Base-by-base conservation (phyloP, 441 rosid genomes). In the Gossypium gossypioides region DNA sequence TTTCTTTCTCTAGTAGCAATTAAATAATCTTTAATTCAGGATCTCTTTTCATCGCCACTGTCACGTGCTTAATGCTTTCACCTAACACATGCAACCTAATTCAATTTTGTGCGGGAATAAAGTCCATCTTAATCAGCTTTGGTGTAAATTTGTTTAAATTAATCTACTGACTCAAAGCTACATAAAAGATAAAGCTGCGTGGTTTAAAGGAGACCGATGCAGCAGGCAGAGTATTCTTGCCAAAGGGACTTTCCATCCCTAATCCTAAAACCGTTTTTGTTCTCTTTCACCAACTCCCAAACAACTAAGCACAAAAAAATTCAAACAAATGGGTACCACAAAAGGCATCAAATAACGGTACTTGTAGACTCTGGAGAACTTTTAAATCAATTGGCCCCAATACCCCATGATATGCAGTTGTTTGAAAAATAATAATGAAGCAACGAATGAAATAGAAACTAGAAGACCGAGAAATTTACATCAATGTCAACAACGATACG, bases 401-500 rank as follows among this genome's bases (percentile, higher is more conserved):
- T 13, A 16, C 21, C 51, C 16, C 27, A 18, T n/a, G 51, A 63
- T 16, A 4, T 21, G 24, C 32, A 24, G 42, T 54, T 54, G 37
- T 71, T 71, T 67, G 61, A 74, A 78, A 52, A 63, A 73, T 51
- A 51, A 51, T 51, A 80, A 73, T 74, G 67, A 80, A 78, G 84
- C 83, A 80, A 83, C 84, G 72, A 81, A 83, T 80, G 75, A 72
- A 81, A 79, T 73, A 8, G 34, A 72, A 78, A 71, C 44, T 46
- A 60, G 29, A 48, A 54, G 66, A 69, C 2, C 22, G 27, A 65
- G 75, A 79, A 73, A 81, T 81, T 83, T 81, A 83, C 87, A 84
- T 60, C 82, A 76, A 48, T 19, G 44, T 64, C 75, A 62, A 51
- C 71, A 13, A 60, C 73, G 62, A 73, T 74, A 72, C 75, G 68